phyloP scores from a whole-genome alignment of 2,329 filamentous ascomycete species.

The Claviceps paspali region DNA sequence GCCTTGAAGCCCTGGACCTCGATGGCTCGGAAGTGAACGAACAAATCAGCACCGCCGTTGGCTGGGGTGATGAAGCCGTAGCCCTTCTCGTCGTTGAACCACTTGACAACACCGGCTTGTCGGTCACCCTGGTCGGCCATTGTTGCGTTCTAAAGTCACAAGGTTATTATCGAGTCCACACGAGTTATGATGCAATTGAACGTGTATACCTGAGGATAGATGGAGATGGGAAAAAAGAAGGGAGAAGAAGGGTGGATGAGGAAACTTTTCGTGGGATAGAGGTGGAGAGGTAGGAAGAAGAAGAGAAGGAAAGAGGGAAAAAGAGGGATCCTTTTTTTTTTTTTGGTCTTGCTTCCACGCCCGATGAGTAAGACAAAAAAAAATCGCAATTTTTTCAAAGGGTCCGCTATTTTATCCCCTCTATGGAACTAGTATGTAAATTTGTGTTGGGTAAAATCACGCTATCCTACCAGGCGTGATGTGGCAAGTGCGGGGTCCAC shows the following conservation, averaged over 20 bases:
- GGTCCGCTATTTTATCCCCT: constrained; percentile 3
- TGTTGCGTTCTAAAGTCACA: constrained; percentile 1
- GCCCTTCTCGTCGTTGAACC: constrained; percentile 11
- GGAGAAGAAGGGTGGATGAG: background rate
- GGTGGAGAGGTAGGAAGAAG: background rate
- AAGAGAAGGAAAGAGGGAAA: background rate
- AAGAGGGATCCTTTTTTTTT: no score
- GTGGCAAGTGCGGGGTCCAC: constrained; percentile 2
- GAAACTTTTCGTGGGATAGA: background rate
- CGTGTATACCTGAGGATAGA: constrained; percentile 1
- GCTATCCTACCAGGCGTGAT: constrained; percentile 2
- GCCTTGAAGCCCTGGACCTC: constrained; percentile 8
- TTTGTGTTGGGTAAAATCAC: constrained; percentile 1
- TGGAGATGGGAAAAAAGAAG: background rate
- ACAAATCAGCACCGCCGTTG: constrained; percentile 5
- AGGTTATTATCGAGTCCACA: no score
- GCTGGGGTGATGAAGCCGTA: constrained; percentile 9
- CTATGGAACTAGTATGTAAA: background rate
- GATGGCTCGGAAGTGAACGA: constrained; percentile 9
- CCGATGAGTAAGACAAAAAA: background rate
- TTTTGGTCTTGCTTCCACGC: background rate
- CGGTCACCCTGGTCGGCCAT: constrained; percentile 8
- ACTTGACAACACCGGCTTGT: constrained; percentile 7
- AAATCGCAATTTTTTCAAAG: background rate
- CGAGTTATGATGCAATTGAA: no score